Conservation (phyloP, 2,329 filamentous ascomycete genomes). For the Calycina marina region DNA sequence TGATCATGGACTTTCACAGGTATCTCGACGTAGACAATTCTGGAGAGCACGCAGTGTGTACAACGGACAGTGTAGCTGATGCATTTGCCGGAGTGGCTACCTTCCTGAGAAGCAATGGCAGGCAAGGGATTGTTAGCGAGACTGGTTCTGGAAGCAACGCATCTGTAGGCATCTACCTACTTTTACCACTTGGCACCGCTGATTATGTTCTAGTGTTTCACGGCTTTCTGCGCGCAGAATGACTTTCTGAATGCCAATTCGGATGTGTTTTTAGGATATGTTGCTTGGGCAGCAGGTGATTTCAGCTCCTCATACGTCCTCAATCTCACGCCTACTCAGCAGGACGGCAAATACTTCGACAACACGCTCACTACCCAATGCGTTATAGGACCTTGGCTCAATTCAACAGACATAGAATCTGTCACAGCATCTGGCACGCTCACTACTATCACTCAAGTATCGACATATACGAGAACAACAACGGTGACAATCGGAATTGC, state of each 20-base stretch:
- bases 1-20: slow-evolving; percentile 47
- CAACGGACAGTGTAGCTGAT: slow-evolving; percentile 33
- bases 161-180: slow-evolving; percentile 4
- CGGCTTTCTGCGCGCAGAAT: neutral
- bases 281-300: slow-evolving; percentile 25
- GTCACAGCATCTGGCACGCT: neutral
- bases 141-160: slow-evolving; percentile 28
- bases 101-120: slow-evolving; percentile 31
- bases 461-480: neutral
- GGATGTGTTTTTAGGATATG: slow-evolving; percentile 26
- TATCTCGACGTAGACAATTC: slow-evolving; percentile 44
- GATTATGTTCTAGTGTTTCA: too few species aligned
- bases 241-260: slow-evolving; percentile 18
- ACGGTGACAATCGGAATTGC: too few species aligned
- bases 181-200: too few species aligned
- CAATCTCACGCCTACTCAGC: slow-evolving; percentile 12
- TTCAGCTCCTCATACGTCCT: slow-evolving; percentile 18
- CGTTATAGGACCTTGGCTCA: slow-evolving; percentile 13
- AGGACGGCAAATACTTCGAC: slow-evolving; percentile 13
- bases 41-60: slow-evolving; percentile 36
- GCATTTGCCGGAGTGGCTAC: slow-evolving; percentile 32
- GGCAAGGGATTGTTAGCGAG: slow-evolving; percentile 37
- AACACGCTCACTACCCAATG: slow-evolving; percentile 13
- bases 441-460: neutral
- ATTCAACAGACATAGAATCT: slow-evolving; percentile 3